A percentile compares a stretch with the other conserved stretches of the same genome.
Conservation (phyloP, 2,329 filamentous ascomycete genomes). For the Leptoxyphium fumago region DNA sequence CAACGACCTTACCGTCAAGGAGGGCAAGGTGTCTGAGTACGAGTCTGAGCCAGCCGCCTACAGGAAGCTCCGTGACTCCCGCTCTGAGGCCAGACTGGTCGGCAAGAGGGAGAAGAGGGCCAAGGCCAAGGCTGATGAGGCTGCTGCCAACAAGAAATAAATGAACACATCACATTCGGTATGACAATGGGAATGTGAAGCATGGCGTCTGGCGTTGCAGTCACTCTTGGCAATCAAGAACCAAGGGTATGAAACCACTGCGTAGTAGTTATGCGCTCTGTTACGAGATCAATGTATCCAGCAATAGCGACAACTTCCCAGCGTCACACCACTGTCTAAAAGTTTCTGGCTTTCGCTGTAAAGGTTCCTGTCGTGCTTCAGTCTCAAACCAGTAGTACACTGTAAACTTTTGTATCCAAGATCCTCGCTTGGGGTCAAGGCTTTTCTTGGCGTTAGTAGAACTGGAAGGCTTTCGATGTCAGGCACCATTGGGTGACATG, state of each 20-base stretch:
- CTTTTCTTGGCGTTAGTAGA: no score
- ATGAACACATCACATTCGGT: constrained; percentile 1
- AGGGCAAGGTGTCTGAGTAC: constrained; percentile 58
- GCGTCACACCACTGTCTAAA: background rate
- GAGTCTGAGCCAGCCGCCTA: constrained; percentile 72
- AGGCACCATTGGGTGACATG: no score
- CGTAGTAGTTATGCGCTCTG: background rate
- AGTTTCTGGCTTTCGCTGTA: no score
- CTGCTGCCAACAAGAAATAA: constrained; percentile 70
- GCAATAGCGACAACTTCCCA: background rate
- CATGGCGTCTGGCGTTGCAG: background rate
- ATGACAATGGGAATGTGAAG: background rate
- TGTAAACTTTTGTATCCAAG: no score
- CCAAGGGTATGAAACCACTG: background rate
- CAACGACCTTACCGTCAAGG: constrained; percentile 58
- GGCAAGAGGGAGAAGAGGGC: constrained; percentile 88
- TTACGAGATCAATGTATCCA: background rate
- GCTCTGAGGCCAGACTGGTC: constrained; percentile 65
- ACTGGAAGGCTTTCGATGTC: no score
- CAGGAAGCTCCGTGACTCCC: constrained; percentile 68
- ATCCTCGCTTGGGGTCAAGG: no score
- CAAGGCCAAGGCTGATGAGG: constrained; percentile 74
- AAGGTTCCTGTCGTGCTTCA: no score
- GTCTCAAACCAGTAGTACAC: no score
- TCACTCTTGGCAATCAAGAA: background rate